phyloP scores from a whole-genome alignment of 2,329 filamentous ascomycete species.

The Fusarium pilosicola region DNA sequence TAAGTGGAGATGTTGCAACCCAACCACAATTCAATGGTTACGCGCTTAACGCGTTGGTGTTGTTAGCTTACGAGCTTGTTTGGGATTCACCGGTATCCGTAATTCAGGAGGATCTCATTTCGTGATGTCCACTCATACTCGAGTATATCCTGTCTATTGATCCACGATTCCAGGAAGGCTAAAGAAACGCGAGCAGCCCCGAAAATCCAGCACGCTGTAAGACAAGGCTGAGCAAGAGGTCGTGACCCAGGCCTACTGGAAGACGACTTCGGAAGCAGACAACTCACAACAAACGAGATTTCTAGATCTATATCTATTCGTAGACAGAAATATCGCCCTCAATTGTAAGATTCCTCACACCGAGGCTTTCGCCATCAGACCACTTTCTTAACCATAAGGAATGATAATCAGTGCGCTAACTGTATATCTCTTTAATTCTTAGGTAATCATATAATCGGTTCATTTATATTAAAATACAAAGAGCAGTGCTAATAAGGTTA shows the following conservation, averaged over 20 bases:
- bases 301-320: background rate
- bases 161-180: rapidly evolving
- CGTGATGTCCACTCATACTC: background rate
- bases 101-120: background rate
- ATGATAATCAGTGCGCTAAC: rapidly evolving
- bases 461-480: too few species aligned
- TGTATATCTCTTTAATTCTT: background rate
- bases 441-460: too few species aligned
- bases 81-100: background rate
- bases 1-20: background rate
- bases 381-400: background rate
- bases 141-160: background rate
- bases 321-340: background rate
- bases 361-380: background rate
- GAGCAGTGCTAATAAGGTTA: too few species aligned
- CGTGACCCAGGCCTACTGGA: background rate
- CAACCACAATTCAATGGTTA: background rate
- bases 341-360: rapidly evolving
- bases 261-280: background rate
- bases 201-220: background rate
- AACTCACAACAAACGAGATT: rapidly evolving
- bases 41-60: background rate
- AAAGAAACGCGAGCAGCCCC: background rate
- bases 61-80: background rate
- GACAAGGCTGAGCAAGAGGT: background rate